These are phyloP conservation scores for Gelatoporia subvermispora DNA, from an alignment of 768 basidiomycete genomes.

Conservation along the genomic window DNA sequence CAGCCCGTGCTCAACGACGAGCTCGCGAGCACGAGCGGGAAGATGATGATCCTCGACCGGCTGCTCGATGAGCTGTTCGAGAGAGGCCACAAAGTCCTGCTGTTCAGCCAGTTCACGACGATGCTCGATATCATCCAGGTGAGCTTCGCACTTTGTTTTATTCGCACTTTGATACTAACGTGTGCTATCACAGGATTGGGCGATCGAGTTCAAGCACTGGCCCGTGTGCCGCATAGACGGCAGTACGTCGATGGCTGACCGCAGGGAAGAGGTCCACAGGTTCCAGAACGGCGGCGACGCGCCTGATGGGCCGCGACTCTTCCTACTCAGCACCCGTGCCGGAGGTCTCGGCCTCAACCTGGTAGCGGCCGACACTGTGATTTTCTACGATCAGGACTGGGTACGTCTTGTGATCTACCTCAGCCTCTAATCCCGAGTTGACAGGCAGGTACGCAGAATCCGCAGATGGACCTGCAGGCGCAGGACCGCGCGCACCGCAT, in stretches of 20 bases:
- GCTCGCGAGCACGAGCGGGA: conserved; percentile 83
- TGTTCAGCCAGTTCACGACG: conserved; percentile 91
- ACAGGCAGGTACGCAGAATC: conserved; percentile 48
- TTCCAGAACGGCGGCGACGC: conserved; percentile 74
- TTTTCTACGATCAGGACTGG: conserved; percentile 93
- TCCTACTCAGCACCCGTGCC: conserved; percentile 75
- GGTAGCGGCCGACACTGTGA: conserved; percentile 82
- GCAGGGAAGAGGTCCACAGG: conserved; percentile 77
- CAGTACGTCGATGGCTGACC: conserved; percentile 68
- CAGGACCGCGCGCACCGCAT: conserved; percentile 96
- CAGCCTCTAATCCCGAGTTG: background rate
- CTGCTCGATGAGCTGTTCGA: conserved; percentile 79
- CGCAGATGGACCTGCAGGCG: conserved; percentile 95
- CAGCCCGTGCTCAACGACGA: conserved; percentile 69
- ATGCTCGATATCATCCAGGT: conserved; percentile 97
- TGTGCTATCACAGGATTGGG: conserved; percentile 70
- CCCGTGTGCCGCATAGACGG: conserved; percentile 90
- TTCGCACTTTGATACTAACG: background rate
- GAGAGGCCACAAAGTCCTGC: conserved; percentile 76
- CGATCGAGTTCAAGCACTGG: conserved; percentile 77
- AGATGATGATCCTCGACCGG: conserved; percentile 95
- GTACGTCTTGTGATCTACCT: conserved; percentile 36
- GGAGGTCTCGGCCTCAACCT: conserved; percentile 82
- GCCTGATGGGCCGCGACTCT: conserved; percentile 63
- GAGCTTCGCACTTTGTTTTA: conserved; percentile 12